Conservation (phyloP, 2,329 filamentous ascomycete species). For the Macrophomina phaseolina region DNA sequence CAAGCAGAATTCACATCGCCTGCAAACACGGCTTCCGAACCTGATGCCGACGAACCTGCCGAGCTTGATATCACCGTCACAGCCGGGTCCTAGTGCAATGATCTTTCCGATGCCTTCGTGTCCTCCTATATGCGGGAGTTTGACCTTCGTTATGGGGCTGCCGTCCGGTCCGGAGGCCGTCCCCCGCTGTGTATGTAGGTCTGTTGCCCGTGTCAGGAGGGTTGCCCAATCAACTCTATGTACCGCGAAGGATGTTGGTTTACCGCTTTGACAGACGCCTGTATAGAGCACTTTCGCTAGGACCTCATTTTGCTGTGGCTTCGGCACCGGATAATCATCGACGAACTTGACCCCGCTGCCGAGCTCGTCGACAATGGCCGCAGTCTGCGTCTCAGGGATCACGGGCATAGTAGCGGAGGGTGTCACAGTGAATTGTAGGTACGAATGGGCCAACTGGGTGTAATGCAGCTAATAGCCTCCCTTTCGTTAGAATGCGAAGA, state of each 20-base stretch:
- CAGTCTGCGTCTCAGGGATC: not conserved
- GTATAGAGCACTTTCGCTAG: slow-evolving; percentile 53
- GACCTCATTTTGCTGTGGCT: slow-evolving; percentile 49
- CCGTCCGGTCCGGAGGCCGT: slow-evolving; percentile 45
- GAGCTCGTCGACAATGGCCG: slow-evolving; percentile 33
- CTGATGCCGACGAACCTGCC: slow-evolving; percentile 52
- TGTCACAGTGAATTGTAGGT: not conserved
- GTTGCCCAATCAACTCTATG: not conserved
- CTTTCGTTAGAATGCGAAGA: not conserved
- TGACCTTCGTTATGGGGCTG: slow-evolving; percentile 51
- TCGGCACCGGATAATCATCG: slow-evolving; percentile 50
- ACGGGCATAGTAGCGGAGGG: not conserved
- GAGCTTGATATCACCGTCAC: slow-evolving; percentile 42
- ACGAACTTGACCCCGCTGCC: slow-evolving; percentile 50
- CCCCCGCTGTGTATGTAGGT: slow-evolving; percentile 38
- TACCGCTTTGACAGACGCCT: slow-evolving; percentile 54
- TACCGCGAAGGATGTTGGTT: not conserved
- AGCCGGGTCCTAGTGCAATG: slow-evolving; percentile 24
- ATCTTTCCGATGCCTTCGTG: slow-evolving; percentile 2
- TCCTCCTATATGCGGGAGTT: slow-evolving; percentile 39
- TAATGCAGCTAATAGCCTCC: not conserved
- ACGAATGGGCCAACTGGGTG: not conserved
- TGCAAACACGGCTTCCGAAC: slow-evolving; percentile 50
- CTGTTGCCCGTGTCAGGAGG: slow-evolving; percentile 19
- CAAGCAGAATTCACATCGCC: slow-evolving; percentile 52